Conservation (phyloP, 1,284 basidiomycete genomes). For the Naganishia liquefaciens region DNA sequence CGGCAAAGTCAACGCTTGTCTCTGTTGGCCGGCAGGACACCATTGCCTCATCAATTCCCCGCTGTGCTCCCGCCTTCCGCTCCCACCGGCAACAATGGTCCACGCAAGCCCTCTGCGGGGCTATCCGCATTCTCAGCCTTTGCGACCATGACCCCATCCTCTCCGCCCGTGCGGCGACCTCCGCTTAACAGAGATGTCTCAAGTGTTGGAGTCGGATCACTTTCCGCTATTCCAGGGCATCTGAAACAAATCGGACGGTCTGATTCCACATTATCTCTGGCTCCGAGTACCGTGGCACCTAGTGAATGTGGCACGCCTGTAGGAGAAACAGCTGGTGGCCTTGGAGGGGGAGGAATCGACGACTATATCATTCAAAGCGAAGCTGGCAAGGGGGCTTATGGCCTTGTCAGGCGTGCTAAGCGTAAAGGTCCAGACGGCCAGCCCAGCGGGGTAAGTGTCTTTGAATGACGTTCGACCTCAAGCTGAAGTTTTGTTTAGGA, state of each 20-base stretch:
- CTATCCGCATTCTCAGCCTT: constrained; percentile 53
- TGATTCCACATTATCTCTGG: constrained; percentile 46
- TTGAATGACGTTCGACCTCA: constrained; percentile 57
- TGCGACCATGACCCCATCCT: constrained; percentile 35
- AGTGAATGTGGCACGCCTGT: constrained; percentile 48
- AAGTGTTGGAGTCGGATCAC: constrained; percentile 1
- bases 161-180: background rate
- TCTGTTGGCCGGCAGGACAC: constrained; percentile 50
- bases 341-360: constrained; percentile 52
- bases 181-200: constrained; percentile 10
- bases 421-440: constrained; percentile 71
- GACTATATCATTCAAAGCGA: constrained; percentile 72
- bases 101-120: constrained; percentile 29
- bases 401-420: constrained; percentile 85
- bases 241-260: constrained; percentile 35
- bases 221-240: constrained; percentile 27
- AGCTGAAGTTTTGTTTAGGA: constrained; percentile 45
- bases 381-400: constrained; percentile 94
- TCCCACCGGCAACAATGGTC: constrained; percentile 22
- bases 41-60: constrained; percentile 50
- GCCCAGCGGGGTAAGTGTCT: constrained; percentile 69
- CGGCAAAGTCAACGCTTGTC: constrained; percentile 49
- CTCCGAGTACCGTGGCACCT: constrained; percentile 48
- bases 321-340: constrained; percentile 47
- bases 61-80: constrained; percentile 43